Evolutionary conservation across 2,329 filamentous ascomycete genomes (phyloP).

Genomic region (Curvularia lunata): DNA sequence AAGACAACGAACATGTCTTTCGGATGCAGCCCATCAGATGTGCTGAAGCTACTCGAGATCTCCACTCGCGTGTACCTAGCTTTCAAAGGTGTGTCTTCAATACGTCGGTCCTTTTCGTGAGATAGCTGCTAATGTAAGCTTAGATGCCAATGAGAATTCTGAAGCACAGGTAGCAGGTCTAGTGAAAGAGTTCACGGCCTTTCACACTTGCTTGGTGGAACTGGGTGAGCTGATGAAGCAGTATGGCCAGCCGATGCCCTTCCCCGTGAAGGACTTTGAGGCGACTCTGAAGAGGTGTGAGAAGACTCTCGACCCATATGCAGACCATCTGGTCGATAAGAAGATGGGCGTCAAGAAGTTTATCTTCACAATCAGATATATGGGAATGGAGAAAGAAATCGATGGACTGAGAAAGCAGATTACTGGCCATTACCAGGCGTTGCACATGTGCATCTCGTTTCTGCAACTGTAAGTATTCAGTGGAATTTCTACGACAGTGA

Average conservation of each 20-base stretch:
- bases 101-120: too few species aligned
- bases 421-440: slow-evolving; percentile 38
- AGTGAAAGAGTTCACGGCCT: slow-evolving; percentile 40
- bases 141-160: slow-evolving; percentile 46
- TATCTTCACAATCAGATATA: slow-evolving; percentile 40
- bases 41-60: slow-evolving; percentile 41
- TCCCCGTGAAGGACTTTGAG: slow-evolving; percentile 39
- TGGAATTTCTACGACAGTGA: background rate
- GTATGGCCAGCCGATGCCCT: slow-evolving; percentile 41
- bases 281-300: slow-evolving; percentile 41
- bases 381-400: slow-evolving; percentile 45
- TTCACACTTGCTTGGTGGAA: slow-evolving; percentile 37
- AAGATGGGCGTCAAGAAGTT: slow-evolving; percentile 42
- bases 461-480: slow-evolving; percentile 33
- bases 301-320: slow-evolving; percentile 38
- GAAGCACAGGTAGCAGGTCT: slow-evolving; percentile 42
- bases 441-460: slow-evolving; percentile 43
- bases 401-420: slow-evolving; percentile 38
- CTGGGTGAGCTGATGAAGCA: slow-evolving; percentile 42
- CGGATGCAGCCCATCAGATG: slow-evolving; percentile 40
- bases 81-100: slow-evolving; percentile 44
- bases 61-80: slow-evolving; percentile 43
- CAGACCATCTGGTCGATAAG: slow-evolving; percentile 39
- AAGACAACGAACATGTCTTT: slow-evolving; percentile 35
- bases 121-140: slow-evolving; percentile 20